Evolutionary conservation across 1,284 basidiomycete species (phyloP).

Genomic region (Heterobasidion annosum): DNA sequence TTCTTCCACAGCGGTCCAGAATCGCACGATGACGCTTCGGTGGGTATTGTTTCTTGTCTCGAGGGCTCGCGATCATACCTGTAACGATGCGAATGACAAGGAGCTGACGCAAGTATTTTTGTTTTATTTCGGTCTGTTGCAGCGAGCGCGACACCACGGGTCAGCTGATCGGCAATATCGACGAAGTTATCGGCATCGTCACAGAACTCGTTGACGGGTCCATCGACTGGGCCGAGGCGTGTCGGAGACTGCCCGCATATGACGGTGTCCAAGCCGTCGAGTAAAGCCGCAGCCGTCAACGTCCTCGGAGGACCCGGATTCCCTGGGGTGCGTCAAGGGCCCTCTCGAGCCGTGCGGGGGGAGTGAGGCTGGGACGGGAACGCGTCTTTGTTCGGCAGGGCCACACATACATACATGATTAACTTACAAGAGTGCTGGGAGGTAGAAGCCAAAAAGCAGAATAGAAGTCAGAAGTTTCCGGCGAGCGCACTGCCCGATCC

Average conservation of each 20-base stretch:
- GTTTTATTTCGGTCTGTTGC: neutral
- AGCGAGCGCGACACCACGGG: constrained; percentile 93
- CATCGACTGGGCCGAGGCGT: constrained; percentile 77
- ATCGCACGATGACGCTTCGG: constrained; percentile 86
- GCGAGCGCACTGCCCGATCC: too few relatives aligned
- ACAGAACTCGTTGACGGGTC: constrained; percentile 67
- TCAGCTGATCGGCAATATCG: constrained; percentile 89
- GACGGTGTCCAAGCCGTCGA: constrained; percentile 76
- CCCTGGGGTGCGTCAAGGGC: too few relatives aligned
- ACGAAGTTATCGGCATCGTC: constrained; percentile 82
- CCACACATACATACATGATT: too few relatives aligned
- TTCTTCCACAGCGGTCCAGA: constrained; percentile 60
- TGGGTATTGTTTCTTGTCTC: constrained; percentile 22
- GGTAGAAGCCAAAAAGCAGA: too few relatives aligned
- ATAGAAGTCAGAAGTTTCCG: too few relatives aligned
- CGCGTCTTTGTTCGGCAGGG: too few relatives aligned
- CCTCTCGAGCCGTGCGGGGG: too few relatives aligned
- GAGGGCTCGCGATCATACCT: constrained; percentile 1
- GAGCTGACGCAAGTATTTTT: neutral
- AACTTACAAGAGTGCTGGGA: too few relatives aligned
- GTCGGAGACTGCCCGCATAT: constrained; percentile 67
- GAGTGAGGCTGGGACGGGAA: too few relatives aligned
- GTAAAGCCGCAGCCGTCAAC: too few relatives aligned
- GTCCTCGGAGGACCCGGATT: too few relatives aligned
- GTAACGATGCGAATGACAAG: neutral